Conservation (phyloP, 306 rosid genomes). For the Citrullus amarus region DNA sequence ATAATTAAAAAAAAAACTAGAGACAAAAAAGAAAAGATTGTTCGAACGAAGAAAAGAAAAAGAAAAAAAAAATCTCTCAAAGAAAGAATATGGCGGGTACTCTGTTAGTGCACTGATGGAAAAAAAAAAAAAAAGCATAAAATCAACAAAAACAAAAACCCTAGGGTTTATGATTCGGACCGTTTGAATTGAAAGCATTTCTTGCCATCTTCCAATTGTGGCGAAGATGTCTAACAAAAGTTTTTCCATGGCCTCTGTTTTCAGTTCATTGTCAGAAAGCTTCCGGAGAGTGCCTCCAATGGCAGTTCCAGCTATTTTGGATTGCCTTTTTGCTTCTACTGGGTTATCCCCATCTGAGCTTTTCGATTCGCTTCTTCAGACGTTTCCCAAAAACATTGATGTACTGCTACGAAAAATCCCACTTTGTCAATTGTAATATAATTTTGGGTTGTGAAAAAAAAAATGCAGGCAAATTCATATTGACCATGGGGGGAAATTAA, state of each 20-base stretch:
- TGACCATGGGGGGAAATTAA: background rate
- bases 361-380: conserved; percentile 41
- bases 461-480: background rate
- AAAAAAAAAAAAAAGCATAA: no score
- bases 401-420: conserved; percentile 23
- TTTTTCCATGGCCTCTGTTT: conserved; percentile 33
- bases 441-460: background rate
- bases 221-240: conserved; percentile 21
- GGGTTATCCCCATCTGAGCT: conserved; percentile 41
- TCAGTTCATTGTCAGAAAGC: conserved; percentile 40
- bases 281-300: conserved; percentile 48
- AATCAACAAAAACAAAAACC: background rate
- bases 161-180: conserved; percentile 12
- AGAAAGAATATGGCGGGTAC: background rate
- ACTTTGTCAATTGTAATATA: background rate
- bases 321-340: conserved; percentile 60
- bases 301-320: conserved; percentile 61
- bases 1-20: no score
- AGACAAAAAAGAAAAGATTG: no score
- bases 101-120: background rate
- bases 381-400: conserved; percentile 40
- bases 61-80: background rate
- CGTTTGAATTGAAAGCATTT: conserved; percentile 1
- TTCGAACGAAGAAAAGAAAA: no score
- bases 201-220: background rate